phyloP scores from a whole-genome alignment of 495 filamentous ascomycete genomes.

The Daldinia caldariorum region DNA sequence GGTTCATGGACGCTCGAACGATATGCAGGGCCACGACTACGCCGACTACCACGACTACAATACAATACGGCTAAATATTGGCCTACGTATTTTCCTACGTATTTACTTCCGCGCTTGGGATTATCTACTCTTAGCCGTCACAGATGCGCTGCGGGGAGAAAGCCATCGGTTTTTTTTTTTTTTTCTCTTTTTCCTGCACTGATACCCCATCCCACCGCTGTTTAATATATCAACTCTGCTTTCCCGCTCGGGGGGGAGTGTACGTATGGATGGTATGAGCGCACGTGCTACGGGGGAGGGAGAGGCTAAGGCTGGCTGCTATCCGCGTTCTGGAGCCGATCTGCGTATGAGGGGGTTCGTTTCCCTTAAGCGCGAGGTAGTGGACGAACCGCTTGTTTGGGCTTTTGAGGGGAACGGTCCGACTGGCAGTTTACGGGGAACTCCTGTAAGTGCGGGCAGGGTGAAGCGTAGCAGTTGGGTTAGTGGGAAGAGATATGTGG shows the following conservation, averaged over 20 bases:
- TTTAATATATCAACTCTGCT: not conserved
- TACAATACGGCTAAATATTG: not conserved
- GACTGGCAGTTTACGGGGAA: not conserved
- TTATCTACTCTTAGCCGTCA: not conserved
- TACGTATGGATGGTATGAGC: not conserved
- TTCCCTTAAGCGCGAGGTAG: not conserved
- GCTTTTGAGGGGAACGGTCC: not conserved
- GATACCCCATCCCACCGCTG: not conserved
- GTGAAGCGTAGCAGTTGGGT: slow-evolving; percentile 8
- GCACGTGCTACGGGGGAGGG: not conserved
- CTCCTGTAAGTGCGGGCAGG: not conserved
- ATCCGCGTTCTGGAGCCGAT: not conserved
- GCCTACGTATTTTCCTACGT: not conserved
- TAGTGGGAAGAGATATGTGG: not conserved
- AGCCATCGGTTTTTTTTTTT: too few species aligned
- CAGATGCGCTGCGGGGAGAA: not conserved
- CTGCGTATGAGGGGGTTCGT: not conserved
- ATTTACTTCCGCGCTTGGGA: not conserved
- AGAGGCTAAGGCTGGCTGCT: too few species aligned
- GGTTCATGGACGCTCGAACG: not conserved
- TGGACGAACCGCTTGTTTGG: not conserved
- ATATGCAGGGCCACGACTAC: not conserved
- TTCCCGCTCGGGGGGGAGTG: not conserved
- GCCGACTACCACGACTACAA: not conserved
- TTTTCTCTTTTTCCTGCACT: not conserved